phyloP scores from a whole-genome alignment of 2,329 filamentous ascomycete genomes.

The Ceratocystis cubensis region DNA sequence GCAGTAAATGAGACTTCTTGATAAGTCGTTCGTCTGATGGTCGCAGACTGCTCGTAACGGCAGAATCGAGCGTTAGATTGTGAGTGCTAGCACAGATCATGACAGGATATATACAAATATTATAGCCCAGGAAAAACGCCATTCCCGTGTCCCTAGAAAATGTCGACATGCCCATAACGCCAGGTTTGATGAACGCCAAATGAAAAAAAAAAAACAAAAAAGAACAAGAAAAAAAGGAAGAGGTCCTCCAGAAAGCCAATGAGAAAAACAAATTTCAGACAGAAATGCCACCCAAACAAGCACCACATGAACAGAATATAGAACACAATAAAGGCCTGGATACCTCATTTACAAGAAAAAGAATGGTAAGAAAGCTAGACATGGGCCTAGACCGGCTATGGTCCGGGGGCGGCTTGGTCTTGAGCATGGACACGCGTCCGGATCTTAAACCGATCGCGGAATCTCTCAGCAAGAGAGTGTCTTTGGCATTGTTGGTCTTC shows the following conservation, averaged over 20 bases:
- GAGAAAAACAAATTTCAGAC: neutral
- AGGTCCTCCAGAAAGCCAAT: neutral
- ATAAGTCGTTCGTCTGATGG: too few relatives aligned
- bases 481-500: slow-evolving; percentile 30
- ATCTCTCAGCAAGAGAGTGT: slow-evolving; percentile 36
- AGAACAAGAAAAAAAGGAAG: neutral
- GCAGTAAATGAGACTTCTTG: too few relatives aligned
- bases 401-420: neutral
- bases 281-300: neutral
- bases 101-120: neutral
- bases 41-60: too few relatives aligned
- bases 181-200: neutral
- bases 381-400: neutral
- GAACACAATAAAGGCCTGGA: neutral
- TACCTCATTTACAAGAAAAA: neutral
- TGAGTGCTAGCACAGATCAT: neutral
- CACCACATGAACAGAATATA: neutral
- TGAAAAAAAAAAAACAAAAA: too few relatives aligned
- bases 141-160: neutral
- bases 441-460: slow-evolving; percentile 43
- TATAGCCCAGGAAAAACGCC: neutral
- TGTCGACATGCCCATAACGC: neutral
- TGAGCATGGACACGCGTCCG: slow-evolving; percentile 34
- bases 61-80: neutral
- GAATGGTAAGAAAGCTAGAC: neutral